Conservation (phyloP, 345 rosid species). For the Trapa incisa region DNA sequence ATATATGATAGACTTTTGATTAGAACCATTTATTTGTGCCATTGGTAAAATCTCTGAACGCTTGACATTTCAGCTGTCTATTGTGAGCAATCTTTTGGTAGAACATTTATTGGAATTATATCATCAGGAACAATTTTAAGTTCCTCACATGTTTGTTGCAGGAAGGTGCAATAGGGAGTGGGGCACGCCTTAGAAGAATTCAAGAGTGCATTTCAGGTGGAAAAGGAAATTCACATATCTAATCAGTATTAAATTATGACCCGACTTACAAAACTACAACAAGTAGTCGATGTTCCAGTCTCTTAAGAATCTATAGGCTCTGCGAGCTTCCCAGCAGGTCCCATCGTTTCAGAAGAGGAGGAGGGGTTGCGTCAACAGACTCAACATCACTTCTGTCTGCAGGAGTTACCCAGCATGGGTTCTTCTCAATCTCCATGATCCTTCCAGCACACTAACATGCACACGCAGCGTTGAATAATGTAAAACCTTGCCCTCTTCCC, state of each 20-base stretch:
- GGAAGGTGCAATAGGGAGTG: background rate
- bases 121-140: background rate
- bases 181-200: background rate
- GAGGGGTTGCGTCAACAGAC: background rate
- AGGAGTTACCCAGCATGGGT: background rate
- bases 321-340: background rate
- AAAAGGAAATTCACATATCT: background rate
- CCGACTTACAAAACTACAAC: background rate
- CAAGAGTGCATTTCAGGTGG: background rate
- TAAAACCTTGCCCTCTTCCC: constrained; percentile 50
- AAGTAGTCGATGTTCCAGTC: background rate
- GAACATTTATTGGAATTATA: background rate
- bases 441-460: constrained; percentile 69
- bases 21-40: background rate
- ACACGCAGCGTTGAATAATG: constrained; percentile 45
- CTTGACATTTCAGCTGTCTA: background rate
- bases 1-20: background rate
- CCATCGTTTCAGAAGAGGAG: background rate
- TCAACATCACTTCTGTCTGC: background rate
- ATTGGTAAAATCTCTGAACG: background rate
- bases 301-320: background rate
- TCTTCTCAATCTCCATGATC: constrained; percentile 30
- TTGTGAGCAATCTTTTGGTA: background rate
- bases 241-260: background rate
- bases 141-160: background rate